Base-by-base conservation (phyloP, 176 grass and related monocot species). In the Calamus simplicifolius region DNA sequence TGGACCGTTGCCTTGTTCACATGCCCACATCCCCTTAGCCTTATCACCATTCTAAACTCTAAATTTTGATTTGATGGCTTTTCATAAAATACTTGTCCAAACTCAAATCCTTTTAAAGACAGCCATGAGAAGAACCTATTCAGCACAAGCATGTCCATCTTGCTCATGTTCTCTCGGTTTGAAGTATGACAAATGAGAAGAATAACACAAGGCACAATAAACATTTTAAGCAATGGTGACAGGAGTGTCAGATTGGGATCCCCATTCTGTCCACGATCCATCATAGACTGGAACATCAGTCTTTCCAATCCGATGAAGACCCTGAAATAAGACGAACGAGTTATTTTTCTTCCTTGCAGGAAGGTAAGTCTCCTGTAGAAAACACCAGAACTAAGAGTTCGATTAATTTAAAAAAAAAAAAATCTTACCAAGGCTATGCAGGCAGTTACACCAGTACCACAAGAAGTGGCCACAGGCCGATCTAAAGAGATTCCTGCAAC, bases 251-350 rank as follows among this genome's bases (percentile, higher is more conserved):
- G 83, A 27, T 26, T 79, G 71, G 29, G 83, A 77, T 18, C 86
- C 91, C 91, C 91, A 90, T 50, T 96, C 86, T 0, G 86, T 87
- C 91, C 86, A 95, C 53, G 91, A 95, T 61, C 86, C 85, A 50
- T 95, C 91, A 3, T 95, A 95, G 19, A 90, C 57, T 1, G 86
- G 70, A 16, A 90, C 91, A 0, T 96, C 77, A 8, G 73, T 84
- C 74, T 75, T 90, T 71, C 91, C 86, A 18, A 90, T 77, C 16
- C 82, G 82, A 63, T 95, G 82, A 30, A 90, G 86, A 18, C 82
- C 86, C 91, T 95, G 71, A 57, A 65, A 69, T 19, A n/a, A n/a
- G n/a, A n/a, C n/a, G n/a, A n/a, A 43, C 23, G 27, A 4, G 18
- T n/a, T 68, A 75, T 60, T 67, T 64, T 35, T 4, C 68, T 28